Conservation (phyloP, 768 basidiomycete genomes). For the Ephemerocybe angulata region DNA sequence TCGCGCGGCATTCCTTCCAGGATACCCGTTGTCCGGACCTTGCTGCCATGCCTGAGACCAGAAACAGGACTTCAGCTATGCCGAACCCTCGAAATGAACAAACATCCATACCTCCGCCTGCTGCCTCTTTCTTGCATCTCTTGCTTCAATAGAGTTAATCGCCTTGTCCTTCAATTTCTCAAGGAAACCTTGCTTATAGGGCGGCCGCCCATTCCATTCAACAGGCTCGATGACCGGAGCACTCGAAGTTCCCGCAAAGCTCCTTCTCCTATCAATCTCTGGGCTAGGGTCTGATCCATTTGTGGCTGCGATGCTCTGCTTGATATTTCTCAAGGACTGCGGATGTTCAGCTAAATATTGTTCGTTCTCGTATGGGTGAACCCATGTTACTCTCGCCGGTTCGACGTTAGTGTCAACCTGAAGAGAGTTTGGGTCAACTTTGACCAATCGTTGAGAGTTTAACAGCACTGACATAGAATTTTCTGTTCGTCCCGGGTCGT, state of each 20-base stretch:
- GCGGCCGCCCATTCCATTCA: slow-evolving; percentile 6
- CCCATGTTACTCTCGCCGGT: slow-evolving; percentile 69
- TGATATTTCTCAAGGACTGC: slow-evolving; percentile 36
- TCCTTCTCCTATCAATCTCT: slow-evolving; percentile 23
- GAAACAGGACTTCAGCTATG: no score
- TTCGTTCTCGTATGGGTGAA: slow-evolving; percentile 71
- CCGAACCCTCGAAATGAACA: no score
- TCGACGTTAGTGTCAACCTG: slow-evolving; percentile 2
- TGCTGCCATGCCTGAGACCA: not conserved
- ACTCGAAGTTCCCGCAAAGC: slow-evolving; percentile 22
- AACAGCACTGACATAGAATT: slow-evolving; percentile 45
- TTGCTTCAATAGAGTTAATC: slow-evolving; percentile 61
- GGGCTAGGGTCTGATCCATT: slow-evolving; percentile 5
- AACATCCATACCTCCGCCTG: not conserved
- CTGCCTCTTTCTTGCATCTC: slow-evolving; percentile 51
- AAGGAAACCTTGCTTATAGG: slow-evolving; percentile 50
- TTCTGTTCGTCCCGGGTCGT: no score
- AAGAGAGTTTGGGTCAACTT: no score
- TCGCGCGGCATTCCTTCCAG: no score
- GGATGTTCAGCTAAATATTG: slow-evolving; percentile 57
- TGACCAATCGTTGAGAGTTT: no score
- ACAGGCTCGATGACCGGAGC: slow-evolving; percentile 12
- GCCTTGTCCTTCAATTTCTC: slow-evolving; percentile 61
- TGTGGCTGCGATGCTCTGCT: slow-evolving; percentile 22
- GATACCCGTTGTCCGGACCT: not conserved